These are phyloP conservation scores for Ustilago nuda DNA, from an alignment of 1,284 basidiomycete genomes.

Conservation along the genomic window DNA sequence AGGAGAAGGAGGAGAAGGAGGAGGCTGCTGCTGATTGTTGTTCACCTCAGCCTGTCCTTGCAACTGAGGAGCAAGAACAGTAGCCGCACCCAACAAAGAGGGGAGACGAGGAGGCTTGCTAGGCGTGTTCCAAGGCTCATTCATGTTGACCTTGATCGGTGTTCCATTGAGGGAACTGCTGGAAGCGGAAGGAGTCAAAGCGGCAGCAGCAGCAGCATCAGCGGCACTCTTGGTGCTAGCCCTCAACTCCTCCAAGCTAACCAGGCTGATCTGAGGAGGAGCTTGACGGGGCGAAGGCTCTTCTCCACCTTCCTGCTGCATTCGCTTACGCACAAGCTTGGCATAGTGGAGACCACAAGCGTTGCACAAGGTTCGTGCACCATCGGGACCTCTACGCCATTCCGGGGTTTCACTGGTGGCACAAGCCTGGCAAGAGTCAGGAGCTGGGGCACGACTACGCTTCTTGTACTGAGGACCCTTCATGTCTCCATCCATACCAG, in stretches of 20 bases:
- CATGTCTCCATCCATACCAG: conserved; percentile 37
- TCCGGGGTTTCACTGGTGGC: conserved; percentile 64
- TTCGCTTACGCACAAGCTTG: conserved; percentile 59
- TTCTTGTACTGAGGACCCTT: conserved; percentile 65
- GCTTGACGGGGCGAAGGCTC: conserved; percentile 33
- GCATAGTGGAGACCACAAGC: conserved; percentile 64
- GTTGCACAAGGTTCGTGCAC: conserved; percentile 67
- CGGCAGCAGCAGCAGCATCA: conserved; percentile 32
- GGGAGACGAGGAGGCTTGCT: conserved; percentile 35
- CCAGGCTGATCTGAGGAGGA: conserved; percentile 41
- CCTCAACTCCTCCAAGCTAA: conserved; percentile 60
- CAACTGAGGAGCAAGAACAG: conserved; percentile 19
- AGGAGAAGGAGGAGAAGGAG: conserved; percentile 10
- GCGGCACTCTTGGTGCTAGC: conserved; percentile 54
- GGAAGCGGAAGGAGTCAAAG: conserved; percentile 23
- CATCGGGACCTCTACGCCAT: conserved; percentile 67
- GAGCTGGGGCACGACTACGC: conserved; percentile 65
- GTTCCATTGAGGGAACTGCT: conserved; percentile 40
- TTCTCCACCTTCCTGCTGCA: conserved; percentile 51
- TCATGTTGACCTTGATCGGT: conserved; percentile 24
- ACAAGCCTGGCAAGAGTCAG: conserved; percentile 62
- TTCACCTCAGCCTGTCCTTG: conserved; percentile 2
- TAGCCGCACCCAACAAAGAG: conserved; percentile 20
- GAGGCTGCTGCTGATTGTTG: neutral
- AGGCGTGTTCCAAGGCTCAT: conserved; percentile 36